Conservation (phyloP, 306 rosid species). For the Canavalia gladiata region DNA sequence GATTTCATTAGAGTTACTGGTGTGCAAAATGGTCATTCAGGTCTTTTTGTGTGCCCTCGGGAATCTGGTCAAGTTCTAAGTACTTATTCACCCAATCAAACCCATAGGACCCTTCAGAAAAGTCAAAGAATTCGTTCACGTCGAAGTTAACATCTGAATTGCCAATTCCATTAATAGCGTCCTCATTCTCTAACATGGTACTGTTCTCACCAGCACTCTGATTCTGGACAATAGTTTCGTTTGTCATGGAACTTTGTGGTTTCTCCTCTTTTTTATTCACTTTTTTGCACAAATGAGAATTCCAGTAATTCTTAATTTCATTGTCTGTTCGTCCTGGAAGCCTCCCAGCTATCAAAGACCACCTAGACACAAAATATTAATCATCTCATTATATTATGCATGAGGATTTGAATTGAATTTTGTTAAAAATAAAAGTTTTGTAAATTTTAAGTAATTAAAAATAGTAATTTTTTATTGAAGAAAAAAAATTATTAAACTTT, state of each 20-base stretch:
- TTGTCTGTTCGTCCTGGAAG: constrained; percentile 82
- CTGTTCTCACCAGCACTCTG: constrained; percentile 27
- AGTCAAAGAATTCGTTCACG: constrained; percentile 64
- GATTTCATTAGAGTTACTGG: neutral
- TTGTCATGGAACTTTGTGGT: constrained; percentile 28
- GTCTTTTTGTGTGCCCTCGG: constrained; percentile 9
- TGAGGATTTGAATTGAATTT: neutral
- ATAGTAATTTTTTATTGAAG: too few relatives aligned
- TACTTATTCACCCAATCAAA: constrained; percentile 67
- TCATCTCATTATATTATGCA: neutral
- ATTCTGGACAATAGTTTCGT: constrained; percentile 37
- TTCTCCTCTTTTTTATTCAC: constrained; percentile 41
- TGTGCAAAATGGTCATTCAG: constrained; percentile 19
- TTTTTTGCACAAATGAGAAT: constrained; percentile 80
- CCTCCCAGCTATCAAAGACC: constrained; percentile 82
- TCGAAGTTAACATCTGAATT: constrained; percentile 52
- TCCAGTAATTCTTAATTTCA: constrained; percentile 79
- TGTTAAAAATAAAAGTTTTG: too few relatives aligned
- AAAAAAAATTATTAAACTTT: too few relatives aligned
- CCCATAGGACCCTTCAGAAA: constrained; percentile 56
- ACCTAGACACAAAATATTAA: constrained; percentile 50
- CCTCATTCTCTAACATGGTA: constrained; percentile 32
- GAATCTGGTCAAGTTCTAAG: constrained; percentile 56
- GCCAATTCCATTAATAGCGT: neutral
- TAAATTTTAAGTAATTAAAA: too few relatives aligned